Conservation (phyloP, 306 rosid genomes). For the Inga laurina region DNA sequence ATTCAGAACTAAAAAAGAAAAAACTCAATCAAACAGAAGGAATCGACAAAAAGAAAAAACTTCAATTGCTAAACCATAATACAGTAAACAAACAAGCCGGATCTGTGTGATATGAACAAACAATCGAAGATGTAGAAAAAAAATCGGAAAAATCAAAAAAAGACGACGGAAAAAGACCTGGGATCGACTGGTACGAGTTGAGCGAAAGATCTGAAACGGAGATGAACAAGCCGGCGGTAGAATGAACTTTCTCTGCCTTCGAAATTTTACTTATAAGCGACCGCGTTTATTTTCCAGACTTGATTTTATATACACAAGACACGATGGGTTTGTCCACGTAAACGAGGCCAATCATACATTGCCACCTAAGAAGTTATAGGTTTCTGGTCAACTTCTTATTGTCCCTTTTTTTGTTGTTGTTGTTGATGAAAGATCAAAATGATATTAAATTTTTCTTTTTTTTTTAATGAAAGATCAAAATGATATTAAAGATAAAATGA, state of each 20-base stretch:
- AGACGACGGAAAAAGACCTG: neutral
- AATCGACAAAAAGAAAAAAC: neutral
- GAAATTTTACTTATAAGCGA: neutral
- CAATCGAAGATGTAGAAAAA: neutral
- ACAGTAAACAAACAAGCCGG: neutral
- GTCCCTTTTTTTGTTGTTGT: too few species aligned
- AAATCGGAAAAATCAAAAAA: neutral
- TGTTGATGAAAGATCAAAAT: too few species aligned
- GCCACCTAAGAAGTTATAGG: neutral
- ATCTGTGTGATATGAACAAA: neutral
- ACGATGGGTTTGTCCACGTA: neutral
- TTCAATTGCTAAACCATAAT: neutral
- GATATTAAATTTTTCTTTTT: too few species aligned
- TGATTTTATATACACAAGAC: neutral
- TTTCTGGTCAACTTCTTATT: neutral
- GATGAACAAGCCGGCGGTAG: neutral
- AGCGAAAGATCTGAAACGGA: neutral
- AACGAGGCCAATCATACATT: neutral
- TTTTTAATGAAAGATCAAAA: too few species aligned
- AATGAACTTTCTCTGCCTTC: neutral
- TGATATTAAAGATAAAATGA: too few species aligned
- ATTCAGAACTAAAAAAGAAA: neutral
- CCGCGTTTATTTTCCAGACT: neutral
- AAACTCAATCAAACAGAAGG: neutral
- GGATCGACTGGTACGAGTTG: neutral